Evolutionary conservation across 2,329 filamentous ascomycete species (phyloP), one percentile per base, ranked within the genome.

Genomic region (Fusarium sp.): DNA sequence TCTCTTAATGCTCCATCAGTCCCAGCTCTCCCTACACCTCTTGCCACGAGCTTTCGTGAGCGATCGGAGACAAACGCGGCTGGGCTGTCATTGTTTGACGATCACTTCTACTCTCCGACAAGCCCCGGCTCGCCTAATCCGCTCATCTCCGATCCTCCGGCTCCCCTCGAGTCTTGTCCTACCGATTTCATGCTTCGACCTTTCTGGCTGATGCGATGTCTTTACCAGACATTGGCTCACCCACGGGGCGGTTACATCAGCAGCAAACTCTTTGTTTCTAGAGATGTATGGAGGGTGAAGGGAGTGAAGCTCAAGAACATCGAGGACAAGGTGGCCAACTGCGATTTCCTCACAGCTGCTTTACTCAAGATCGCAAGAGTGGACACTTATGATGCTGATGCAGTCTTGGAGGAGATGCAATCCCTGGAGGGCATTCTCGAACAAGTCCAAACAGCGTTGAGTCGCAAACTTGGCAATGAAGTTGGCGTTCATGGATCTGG

Each of bases 201-300:
- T 5, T 99, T 98, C 82, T 99, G 96, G 96, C 87, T 99, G 50
- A 98, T 99, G 94, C 91, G 96, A 62, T 95, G 93, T 70, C 87
- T 99, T 32, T 97, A 96, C 80, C 94, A 98, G 81, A 98, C 95
- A 0, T 90, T 99, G 50, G 93, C 92, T 24, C 96, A 99, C 79
- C 94, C 96, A 6, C 91, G 94, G 30, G 96, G 96, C 42, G 96
- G 95, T 22, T 99, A 98, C 80, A 80, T 99, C 26, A 97, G 95
- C 60, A 96, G 92, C 28, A 95, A 95, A 77, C 88, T 99, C 0
- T 99, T 99, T 79, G 89, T 99, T 10, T 95, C 96, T 11, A 90
- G 94, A 58, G 95, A 98, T 79, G 94, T 96, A 7, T 99, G 96
- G 96, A 90, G 91, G 63, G 95, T 98, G 13, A 96, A 96, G 79